Evolutionary conservation across 805 yeast species (phyloP).

Genomic region (Lipomyces sp.): DNA sequence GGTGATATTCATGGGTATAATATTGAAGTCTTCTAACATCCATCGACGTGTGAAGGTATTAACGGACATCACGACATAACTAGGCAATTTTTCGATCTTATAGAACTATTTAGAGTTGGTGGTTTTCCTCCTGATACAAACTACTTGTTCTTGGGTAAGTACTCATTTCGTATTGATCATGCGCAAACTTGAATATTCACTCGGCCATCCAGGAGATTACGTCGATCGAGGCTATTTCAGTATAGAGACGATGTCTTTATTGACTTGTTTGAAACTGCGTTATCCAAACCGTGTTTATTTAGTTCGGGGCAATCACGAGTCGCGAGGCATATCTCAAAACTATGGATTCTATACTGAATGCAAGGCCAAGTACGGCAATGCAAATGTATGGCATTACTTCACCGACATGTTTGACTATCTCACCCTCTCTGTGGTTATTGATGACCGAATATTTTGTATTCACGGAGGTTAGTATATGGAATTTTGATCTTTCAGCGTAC

Average conservation of each 20-base stretch:
- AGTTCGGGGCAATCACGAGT: constrained; percentile 93
- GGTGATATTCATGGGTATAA: constrained; percentile 85
- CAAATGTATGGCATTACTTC: constrained; percentile 79
- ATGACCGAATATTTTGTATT: constrained; percentile 84
- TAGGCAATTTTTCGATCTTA: constrained; percentile 84
- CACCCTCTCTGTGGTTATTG: constrained; percentile 84
- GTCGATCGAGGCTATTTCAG: constrained; percentile 94
- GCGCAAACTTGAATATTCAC: background rate
- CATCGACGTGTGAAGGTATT: too few relatives aligned
- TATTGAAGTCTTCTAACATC: too few relatives aligned
- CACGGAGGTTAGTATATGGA: constrained; percentile 72
- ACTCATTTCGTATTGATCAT: background rate
- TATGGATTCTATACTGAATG: constrained; percentile 97
- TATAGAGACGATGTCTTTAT: constrained; percentile 83
- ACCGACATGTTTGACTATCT: constrained; percentile 92
- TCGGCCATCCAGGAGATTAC: constrained; percentile 62
- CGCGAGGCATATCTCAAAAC: constrained; percentile 93
- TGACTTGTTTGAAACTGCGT: constrained; percentile 78
- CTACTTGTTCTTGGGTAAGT: constrained; percentile 68
- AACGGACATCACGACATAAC: background rate
- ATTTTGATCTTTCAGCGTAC: background rate
- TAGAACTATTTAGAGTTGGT: constrained; percentile 91
- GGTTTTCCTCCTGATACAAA: constrained; percentile 92
- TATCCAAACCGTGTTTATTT: constrained; percentile 81
- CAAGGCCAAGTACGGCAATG: constrained; percentile 77